phyloP scores from a whole-genome alignment of 352 stramenopile species.

The Phytophthora tubulina region DNA sequence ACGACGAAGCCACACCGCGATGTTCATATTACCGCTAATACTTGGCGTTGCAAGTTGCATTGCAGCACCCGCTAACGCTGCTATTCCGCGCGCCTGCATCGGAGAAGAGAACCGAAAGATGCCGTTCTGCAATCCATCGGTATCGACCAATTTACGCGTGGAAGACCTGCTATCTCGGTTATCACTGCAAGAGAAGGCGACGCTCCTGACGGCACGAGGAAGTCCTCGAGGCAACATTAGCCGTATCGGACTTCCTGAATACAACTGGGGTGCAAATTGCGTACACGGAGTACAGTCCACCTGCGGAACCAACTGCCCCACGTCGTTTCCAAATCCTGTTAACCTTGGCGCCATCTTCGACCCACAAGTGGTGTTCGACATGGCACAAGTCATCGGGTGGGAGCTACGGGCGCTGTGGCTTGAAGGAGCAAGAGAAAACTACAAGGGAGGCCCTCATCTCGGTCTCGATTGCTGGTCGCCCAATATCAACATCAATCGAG shows the following conservation, averaged over 20 bases:
- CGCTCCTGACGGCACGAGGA: constrained; percentile 67
- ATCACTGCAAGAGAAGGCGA: constrained; percentile 68
- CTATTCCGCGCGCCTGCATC: constrained; percentile 63
- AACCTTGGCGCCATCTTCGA: constrained; percentile 92
- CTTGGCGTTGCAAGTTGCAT: constrained; percentile 13
- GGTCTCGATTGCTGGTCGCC: constrained; percentile 93
- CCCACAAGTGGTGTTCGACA: constrained; percentile 65
- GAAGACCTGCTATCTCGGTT: constrained; percentile 76
- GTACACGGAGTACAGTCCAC: constrained; percentile 92
- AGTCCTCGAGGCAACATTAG: constrained; percentile 74
- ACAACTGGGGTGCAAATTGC: constrained; percentile 94
- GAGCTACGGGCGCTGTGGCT: constrained; percentile 78
- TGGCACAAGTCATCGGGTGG: constrained; percentile 89
- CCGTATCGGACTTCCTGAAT: constrained; percentile 82
- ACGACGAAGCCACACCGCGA: not conserved
- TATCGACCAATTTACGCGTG: constrained; percentile 63
- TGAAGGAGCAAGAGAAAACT: constrained; percentile 73
- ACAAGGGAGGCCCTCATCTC: constrained; percentile 59
- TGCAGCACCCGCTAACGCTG: not conserved
- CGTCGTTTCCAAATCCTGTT: constrained; percentile 91
- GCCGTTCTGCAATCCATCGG: constrained; percentile 50
- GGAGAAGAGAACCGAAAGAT: constrained; percentile 36
- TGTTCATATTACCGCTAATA: constrained; percentile 4
- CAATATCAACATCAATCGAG: constrained; percentile 95
- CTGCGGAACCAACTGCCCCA: constrained; percentile 76